Percentiles rank a stretch among this genome's conserved stretches.
These are phyloP conservation scores for Pulchroboletus neoregius DNA, from an alignment of 1,284 basidiomycete genomes.

Conservation along the genomic window DNA sequence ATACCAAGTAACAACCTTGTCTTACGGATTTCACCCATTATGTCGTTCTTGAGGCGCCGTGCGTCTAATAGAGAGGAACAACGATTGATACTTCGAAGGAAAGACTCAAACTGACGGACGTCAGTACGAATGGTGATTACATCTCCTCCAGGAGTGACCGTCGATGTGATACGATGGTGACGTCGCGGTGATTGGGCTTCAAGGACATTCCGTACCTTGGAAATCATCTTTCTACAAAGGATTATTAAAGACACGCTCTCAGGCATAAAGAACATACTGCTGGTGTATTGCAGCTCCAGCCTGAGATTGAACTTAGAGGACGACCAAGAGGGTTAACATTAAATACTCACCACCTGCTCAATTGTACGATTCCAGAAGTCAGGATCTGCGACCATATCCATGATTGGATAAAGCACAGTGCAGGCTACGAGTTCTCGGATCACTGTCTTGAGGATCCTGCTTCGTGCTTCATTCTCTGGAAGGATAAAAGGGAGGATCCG, in stretches of 20 bases:
- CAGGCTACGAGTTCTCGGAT: conserved; percentile 83
- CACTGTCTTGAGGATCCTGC: conserved; percentile 68
- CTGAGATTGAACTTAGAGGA: conserved; percentile 36
- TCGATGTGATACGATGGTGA: conserved; percentile 38
- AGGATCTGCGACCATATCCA: conserved; percentile 90
- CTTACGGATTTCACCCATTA: conserved; percentile 81
- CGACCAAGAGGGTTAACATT: not conserved
- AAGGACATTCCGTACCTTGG: conserved; percentile 78
- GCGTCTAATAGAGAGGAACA: conserved; percentile 85
- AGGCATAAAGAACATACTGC: conserved; percentile 54
- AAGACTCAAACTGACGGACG: conserved; percentile 82
- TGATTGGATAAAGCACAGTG: conserved; percentile 77
- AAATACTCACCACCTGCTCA: conserved; percentile 74
- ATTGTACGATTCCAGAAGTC: conserved; percentile 96
- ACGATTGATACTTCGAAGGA: conserved; percentile 78
- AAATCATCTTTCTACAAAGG: conserved; percentile 64
- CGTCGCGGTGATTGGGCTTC: conserved; percentile 71
- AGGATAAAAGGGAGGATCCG: conserved; percentile 68
- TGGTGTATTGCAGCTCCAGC: conserved; percentile 87
- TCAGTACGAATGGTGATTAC: conserved; percentile 75
- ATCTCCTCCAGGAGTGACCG: conserved; percentile 48
- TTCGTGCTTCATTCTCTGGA: conserved; percentile 71
- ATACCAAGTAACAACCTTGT: conserved; percentile 69
- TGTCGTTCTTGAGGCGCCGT: conserved; percentile 84
- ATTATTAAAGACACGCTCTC: conserved; percentile 5